Conservation (phyloP, 2,329 filamentous ascomycete species). For the Ophiostoma quercus region DNA sequence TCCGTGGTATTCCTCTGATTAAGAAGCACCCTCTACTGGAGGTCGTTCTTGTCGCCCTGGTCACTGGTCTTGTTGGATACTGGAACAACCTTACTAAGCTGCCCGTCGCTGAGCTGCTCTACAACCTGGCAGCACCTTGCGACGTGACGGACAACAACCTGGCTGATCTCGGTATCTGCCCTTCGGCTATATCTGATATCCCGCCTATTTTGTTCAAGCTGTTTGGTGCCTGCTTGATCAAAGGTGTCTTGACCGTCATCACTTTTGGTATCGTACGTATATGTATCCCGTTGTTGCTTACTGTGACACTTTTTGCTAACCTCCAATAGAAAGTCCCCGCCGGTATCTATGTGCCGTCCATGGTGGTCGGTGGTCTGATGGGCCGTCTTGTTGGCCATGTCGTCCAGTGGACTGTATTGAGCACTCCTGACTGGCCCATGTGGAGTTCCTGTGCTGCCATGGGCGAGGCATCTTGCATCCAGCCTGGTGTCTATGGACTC, state of each 20-base stretch:
- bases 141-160: conserved; percentile 59
- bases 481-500: conserved; percentile 93
- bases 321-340: conserved; percentile 71
- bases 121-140: conserved; percentile 87
- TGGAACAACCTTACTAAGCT: conserved; percentile 91
- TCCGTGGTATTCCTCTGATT: conserved; percentile 73
- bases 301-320: conserved; percentile 18
- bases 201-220: conserved; percentile 67
- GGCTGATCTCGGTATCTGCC: conserved; percentile 71
- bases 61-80: conserved; percentile 81
- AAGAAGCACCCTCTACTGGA: conserved; percentile 81
- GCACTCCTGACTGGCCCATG: conserved; percentile 63
- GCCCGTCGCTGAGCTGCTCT: conserved; percentile 82
- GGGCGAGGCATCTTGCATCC: conserved; percentile 76
- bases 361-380: conserved; percentile 93
- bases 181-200: conserved; percentile 67
- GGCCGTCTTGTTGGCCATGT: conserved; percentile 82
- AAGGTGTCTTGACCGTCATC: conserved; percentile 79
- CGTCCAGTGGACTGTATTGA: conserved; percentile 74
- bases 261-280: conserved; percentile 78
- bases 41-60: conserved; percentile 76
- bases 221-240: conserved; percentile 76
- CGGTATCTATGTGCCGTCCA: conserved; percentile 96
- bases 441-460: conserved; percentile 69
- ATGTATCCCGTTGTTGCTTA: background rate